Percentiles rank a stretch among this genome's conserved stretches.
phyloP scores from a whole-genome alignment of 257 asterid genomes.

The Cordia subcordata region DNA sequence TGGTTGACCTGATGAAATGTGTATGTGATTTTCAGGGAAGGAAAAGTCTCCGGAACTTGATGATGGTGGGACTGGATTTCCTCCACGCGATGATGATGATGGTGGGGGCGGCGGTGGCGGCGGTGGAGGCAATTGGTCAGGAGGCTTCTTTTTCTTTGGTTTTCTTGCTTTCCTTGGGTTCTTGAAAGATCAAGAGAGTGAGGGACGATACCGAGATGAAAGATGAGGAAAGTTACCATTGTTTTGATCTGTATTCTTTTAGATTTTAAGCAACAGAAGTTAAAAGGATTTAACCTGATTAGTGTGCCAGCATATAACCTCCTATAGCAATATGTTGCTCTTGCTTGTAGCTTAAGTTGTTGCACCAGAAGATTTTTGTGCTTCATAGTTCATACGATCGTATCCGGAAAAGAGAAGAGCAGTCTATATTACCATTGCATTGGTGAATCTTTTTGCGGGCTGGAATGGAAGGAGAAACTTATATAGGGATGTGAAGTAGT shows the following conservation, averaged over 20 bases:
- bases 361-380: too few species aligned
- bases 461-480: too few species aligned
- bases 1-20: conserved; percentile 3
- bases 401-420: too few species aligned
- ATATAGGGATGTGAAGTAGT: too few species aligned
- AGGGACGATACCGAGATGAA: conserved; percentile 45
- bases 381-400: too few species aligned
- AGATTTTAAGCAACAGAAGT: background rate
- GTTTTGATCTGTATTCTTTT: background rate
- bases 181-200: conserved; percentile 63
- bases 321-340: too few species aligned
- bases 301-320: too few species aligned
- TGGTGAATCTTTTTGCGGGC: too few species aligned
- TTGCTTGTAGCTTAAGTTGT: too few species aligned
- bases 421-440: too few species aligned
- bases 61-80: conserved; percentile 85
- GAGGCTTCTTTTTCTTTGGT: conserved; percentile 85
- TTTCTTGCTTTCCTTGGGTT: conserved; percentile 70
- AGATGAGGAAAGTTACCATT: conserved; percentile 20
- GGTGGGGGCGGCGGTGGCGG: conserved; percentile 91
- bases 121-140: conserved; percentile 77
- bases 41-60: conserved; percentile 89
- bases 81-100: conserved; percentile 82
- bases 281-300: too few species aligned
- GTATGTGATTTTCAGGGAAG: conserved; percentile 41